Percentiles rank a stretch among this genome's conserved stretches.
These are phyloP conservation scores for Chalciporus piperatus DNA, from an alignment of 768 basidiomycete genomes.

Conservation along the genomic window DNA sequence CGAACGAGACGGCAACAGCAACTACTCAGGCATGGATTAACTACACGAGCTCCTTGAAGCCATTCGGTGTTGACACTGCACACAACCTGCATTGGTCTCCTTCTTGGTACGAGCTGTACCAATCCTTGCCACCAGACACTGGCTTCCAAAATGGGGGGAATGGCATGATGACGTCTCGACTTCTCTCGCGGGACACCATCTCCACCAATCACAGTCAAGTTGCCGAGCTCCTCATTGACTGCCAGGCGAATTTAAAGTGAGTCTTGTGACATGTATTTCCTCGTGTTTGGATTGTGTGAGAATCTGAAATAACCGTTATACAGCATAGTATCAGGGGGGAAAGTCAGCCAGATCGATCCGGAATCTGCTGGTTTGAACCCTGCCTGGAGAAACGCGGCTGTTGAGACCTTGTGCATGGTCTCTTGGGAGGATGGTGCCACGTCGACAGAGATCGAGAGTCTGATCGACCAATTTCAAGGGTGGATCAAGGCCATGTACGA, in stretches of 20 bases:
- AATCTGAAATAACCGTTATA: background rate
- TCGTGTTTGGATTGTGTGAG: background rate
- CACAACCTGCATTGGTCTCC: background rate
- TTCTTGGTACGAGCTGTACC: conserved; percentile 11
- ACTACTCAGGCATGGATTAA: conserved; percentile 35
- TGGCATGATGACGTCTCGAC: conserved; percentile 2
- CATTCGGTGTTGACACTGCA: conserved; percentile 3
- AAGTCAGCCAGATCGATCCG: conserved; percentile 36
- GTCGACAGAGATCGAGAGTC: conserved; percentile 10
- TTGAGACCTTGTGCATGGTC: conserved; percentile 25
- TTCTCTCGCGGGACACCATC: conserved; percentile 11
- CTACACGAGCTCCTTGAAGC: conserved; percentile 13
- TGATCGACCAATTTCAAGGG: conserved; percentile 11
- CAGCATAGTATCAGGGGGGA: conserved; percentile 44
- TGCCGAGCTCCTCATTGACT: conserved; percentile 6
- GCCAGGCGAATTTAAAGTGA: conserved; percentile 6
- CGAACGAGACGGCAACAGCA: conserved; percentile 33
- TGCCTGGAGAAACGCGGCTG: conserved; percentile 44
- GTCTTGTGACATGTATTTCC: background rate
- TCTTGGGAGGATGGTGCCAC: conserved; percentile 23
- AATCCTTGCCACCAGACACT: background rate
- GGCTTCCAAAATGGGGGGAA: background rate
- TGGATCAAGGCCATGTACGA: conserved; percentile 29
- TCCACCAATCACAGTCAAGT: conserved; percentile 6
- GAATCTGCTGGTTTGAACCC: conserved; percentile 45